phyloP scores from a whole-genome alignment of 768 basidiomycete species.

The Melanogaster broomeanus region DNA sequence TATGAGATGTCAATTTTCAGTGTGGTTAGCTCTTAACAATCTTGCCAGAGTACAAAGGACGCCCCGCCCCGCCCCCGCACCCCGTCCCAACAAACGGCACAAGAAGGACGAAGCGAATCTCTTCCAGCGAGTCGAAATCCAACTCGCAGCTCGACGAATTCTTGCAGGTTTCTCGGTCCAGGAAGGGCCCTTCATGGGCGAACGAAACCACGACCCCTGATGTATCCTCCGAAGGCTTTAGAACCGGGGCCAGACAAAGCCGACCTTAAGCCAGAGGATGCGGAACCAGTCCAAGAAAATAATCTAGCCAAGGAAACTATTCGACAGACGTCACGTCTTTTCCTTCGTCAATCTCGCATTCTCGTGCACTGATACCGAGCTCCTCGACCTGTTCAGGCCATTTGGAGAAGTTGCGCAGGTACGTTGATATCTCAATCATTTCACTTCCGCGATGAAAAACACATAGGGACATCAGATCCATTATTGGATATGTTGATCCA shows the following conservation, averaged over 20 bases:
- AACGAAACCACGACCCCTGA: conserved; percentile 45
- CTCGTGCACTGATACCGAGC: conserved; percentile 71
- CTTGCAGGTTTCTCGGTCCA: conserved; percentile 73
- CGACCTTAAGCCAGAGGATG: conserved; percentile 5
- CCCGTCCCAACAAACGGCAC: conserved; percentile 68
- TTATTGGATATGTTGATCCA: conserved; percentile 41
- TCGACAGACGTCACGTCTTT: conserved; percentile 75
- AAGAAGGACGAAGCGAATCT: conserved; percentile 7
- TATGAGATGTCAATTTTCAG: conserved; percentile 28
- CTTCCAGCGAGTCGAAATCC: conserved; percentile 25
- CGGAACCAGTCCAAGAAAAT: conserved; percentile 10
- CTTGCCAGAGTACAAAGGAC: conserved; percentile 63
- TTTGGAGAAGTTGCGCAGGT: conserved; percentile 83
- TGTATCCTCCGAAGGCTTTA: background rate
- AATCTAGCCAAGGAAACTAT: conserved; percentile 53
- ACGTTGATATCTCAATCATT: conserved; percentile 26
- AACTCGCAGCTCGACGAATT: conserved; percentile 59
- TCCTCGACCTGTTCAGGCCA: conserved; percentile 60
- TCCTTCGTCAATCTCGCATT: conserved; percentile 96
- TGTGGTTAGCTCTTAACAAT: conserved; percentile 4
- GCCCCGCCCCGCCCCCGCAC: conserved; percentile 65
- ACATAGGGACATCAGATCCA: conserved; percentile 62
- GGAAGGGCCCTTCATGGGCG: conserved; percentile 66
- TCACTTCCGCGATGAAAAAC: conserved; percentile 38
- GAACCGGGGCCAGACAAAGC: conserved; percentile 43